A percentile compares a stretch with the other conserved stretches of the same genome.
Conservation (phyloP, 2,329 filamentous ascomycete genomes). For the Metarhizium anisopliae region DNA sequence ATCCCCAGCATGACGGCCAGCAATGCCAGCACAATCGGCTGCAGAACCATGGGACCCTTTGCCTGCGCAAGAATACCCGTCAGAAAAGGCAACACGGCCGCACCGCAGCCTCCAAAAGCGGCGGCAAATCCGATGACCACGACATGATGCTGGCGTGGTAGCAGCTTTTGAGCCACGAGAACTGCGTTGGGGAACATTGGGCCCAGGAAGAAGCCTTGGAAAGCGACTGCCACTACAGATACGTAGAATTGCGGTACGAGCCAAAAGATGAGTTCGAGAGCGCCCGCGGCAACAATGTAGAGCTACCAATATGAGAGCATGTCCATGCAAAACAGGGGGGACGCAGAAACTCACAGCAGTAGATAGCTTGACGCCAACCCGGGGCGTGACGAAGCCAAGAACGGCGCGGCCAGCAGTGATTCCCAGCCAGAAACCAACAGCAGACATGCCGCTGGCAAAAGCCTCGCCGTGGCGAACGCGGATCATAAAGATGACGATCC, state of each 20-base stretch:
- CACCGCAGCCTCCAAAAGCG: conserved; percentile 62
- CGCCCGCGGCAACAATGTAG: conserved; percentile 54
- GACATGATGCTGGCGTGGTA: conserved; percentile 63
- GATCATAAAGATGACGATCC: conserved; percentile 76
- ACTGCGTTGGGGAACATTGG: conserved; percentile 65
- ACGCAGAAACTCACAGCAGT: conserved; percentile 25
- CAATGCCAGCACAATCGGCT: conserved; percentile 39
- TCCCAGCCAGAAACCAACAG: conserved; percentile 70
- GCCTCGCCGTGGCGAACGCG: conserved; percentile 53
- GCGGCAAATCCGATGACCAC: conserved; percentile 65
- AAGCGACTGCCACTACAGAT: conserved; percentile 50
- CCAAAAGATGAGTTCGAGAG: conserved; percentile 50
- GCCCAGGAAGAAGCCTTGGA: conserved; percentile 67
- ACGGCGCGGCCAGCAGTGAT: conserved; percentile 59
- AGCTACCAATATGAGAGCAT: conserved; percentile 38
- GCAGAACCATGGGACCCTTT: conserved; percentile 38
- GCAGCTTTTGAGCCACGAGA: conserved; percentile 58
- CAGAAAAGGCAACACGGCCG: conserved; percentile 48
- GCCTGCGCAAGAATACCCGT: conserved; percentile 52
- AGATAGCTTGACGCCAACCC: conserved; percentile 59
- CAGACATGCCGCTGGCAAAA: conserved; percentile 61
- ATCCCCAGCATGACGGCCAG: conserved; percentile 25
- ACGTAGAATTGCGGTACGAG: conserved; percentile 51
- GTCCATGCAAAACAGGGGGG: too few species aligned
- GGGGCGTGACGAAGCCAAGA: conserved; percentile 62